Evolutionary conservation across 495 filamentous ascomycete genomes (phyloP).

Genomic region (Lasiosphaeriaceae sp.): DNA sequence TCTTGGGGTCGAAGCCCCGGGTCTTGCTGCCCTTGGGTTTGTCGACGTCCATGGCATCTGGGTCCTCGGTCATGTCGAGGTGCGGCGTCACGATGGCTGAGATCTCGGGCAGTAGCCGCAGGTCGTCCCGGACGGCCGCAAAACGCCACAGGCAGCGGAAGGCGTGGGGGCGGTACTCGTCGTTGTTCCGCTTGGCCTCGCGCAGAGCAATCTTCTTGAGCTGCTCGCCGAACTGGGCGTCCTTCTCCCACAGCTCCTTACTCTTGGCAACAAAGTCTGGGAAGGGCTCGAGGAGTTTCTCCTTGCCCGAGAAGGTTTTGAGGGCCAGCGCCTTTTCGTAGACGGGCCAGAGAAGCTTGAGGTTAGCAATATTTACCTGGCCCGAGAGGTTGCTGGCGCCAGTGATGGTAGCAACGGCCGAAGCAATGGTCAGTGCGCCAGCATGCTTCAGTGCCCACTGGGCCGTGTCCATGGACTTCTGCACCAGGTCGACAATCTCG

Average conservation of each 20-base stretch:
- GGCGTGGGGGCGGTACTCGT: conserved; percentile 70
- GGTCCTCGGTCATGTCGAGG: conserved; percentile 51
- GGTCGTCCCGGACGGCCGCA: conserved; percentile 54
- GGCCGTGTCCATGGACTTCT: conserved; percentile 64
- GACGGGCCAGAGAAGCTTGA: conserved; percentile 71
- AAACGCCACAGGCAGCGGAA: conserved; percentile 70
- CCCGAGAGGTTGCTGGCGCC: conserved; percentile 35
- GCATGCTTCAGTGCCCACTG: conserved; percentile 90
- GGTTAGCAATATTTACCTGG: conserved; percentile 52
- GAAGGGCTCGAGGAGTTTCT: conserved; percentile 81
- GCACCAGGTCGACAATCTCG: conserved; percentile 71
- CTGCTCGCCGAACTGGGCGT: conserved; percentile 39
- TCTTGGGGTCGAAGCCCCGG: conserved; percentile 31
- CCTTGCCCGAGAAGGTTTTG: conserved; percentile 93
- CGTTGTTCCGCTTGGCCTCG: conserved; percentile 88
- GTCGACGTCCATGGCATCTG: conserved; percentile 63
- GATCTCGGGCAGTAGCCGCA: conserved; percentile 68
- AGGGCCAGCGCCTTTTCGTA: conserved; percentile 75
- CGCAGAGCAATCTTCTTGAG: conserved; percentile 65
- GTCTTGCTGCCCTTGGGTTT: background rate
- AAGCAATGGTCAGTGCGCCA: conserved; percentile 72
- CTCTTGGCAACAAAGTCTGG: conserved; percentile 66
- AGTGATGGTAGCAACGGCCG: conserved; percentile 61
- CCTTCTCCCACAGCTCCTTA: conserved; percentile 53
- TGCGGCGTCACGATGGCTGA: conserved; percentile 55